Conservation (phyloP, 495 filamentous ascomycete species). For the Umbilicaria muhlenbergii region DNA sequence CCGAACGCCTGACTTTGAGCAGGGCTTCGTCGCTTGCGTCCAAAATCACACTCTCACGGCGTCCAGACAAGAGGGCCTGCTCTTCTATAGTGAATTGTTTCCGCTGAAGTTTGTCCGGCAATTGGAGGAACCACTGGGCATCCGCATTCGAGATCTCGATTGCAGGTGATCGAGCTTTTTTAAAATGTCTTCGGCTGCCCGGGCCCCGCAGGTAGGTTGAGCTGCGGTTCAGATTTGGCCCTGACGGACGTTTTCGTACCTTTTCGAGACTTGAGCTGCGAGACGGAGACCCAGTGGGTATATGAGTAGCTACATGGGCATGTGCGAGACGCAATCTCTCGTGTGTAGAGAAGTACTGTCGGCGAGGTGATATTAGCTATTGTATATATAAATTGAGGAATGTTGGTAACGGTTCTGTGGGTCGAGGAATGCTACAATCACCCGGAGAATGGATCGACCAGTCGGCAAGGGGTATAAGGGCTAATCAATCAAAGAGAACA, state of each 20-base stretch:
- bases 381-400: constrained; percentile 3
- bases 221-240: constrained; percentile 16
- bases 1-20: constrained; percentile 24
- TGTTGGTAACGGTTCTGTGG: neutral
- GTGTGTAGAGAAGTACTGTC: constrained; percentile 51
- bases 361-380: constrained; percentile 7
- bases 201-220: constrained; percentile 26
- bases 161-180: constrained; percentile 23
- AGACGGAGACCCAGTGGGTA: constrained; percentile 8
- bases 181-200: constrained; percentile 22
- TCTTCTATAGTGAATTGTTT: constrained; percentile 62
- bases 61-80: constrained; percentile 43
- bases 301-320: constrained; percentile 15
- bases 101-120: constrained; percentile 56
- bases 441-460: neutral
- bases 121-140: constrained; percentile 51
- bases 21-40: constrained; percentile 59
- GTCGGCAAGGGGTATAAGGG: constrained; percentile 1
- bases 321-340: constrained; percentile 49
- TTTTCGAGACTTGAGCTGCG: constrained; percentile 11
- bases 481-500: neutral
- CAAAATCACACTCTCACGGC: constrained; percentile 42
- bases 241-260: constrained; percentile 6
- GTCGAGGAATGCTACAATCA: neutral
- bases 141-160: constrained; percentile 34